A percentile compares a stretch with the other conserved stretches of the same genome.
phyloP scores from a whole-genome alignment of 768 basidiomycete species.

The Auricularia sp. region DNA sequence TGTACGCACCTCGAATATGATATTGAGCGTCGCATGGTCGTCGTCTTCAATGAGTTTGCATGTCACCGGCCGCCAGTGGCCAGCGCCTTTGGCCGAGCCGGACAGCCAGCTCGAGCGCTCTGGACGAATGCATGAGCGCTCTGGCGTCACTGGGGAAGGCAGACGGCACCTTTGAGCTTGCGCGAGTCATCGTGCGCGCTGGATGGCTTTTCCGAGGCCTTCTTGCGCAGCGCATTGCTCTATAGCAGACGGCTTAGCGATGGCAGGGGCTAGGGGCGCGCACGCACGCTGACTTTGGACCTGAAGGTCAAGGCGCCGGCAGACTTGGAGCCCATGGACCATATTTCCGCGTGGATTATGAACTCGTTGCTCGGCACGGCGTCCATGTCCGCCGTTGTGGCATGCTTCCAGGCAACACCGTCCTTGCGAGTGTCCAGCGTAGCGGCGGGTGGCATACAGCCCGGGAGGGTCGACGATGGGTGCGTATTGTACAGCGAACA shows the following conservation, averaged over 20 bases:
- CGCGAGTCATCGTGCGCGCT: conserved; percentile 33
- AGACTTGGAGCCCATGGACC: background rate
- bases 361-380: background rate
- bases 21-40: conserved; percentile 54
- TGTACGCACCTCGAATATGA: conserved; percentile 59
- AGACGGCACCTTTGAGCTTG: conserved; percentile 49
- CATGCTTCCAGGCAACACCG: background rate
- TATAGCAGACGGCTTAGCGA: background rate
- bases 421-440: background rate
- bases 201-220: conserved; percentile 14
- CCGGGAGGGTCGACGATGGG: background rate
- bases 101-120: conserved; percentile 65
- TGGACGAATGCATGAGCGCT: conserved; percentile 16
- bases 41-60: conserved; percentile 64
- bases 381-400: background rate
- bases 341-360: background rate
- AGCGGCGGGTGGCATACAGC: background rate
- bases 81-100: conserved; percentile 23
- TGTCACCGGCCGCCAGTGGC: conserved; percentile 63
- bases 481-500: too few relatives aligned
- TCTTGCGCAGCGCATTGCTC: conserved; percentile 3
- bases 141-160: conserved; percentile 1
- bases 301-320: background rate
- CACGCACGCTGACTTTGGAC: background rate
- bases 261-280: background rate